Percentiles rank a stretch among this genome's conserved stretches.
Evolutionary conservation across 176 grass and related monocot species (phyloP).

Genomic region (Eleusine coracana): DNA sequence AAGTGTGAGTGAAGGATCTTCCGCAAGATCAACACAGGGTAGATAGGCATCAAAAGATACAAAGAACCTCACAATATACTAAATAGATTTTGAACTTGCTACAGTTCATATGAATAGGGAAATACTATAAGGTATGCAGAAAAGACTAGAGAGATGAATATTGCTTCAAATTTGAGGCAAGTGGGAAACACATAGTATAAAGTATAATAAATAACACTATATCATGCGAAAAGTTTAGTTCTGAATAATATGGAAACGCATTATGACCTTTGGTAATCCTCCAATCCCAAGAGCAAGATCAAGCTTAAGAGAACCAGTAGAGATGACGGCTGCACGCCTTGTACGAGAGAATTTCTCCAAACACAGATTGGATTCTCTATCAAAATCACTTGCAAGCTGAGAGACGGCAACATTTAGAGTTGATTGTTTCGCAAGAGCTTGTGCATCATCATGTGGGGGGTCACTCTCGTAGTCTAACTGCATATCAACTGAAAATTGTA

Average conservation of each 20-base stretch:
- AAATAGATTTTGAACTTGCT: conserved; percentile 10
- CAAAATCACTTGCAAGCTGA: conserved; percentile 89
- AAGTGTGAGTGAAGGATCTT: not conserved
- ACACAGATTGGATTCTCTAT: conserved; percentile 79
- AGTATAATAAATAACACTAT: not conserved
- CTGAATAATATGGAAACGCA: conserved; percentile 29
- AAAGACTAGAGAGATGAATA: not conserved
- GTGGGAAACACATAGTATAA: not conserved
- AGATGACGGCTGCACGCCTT: conserved; percentile 59
- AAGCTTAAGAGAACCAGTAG: conserved; percentile 90
- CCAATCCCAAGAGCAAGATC: conserved; percentile 87
- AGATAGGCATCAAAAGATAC: not conserved
- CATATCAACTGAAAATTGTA: conserved; percentile 69
- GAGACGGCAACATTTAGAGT: conserved; percentile 67
- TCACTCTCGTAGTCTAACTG: conserved; percentile 82
- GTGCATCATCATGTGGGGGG: conserved; percentile 48
- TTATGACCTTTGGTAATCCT: conserved; percentile 86
- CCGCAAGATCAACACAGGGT: not conserved
- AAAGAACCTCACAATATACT: not conserved
- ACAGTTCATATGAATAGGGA: not conserved
- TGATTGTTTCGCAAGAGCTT: conserved; percentile 48
- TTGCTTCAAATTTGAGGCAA: not conserved
- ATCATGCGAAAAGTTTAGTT: conserved; percentile 11
- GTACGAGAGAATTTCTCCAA: conserved; percentile 65
- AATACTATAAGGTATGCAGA: not conserved